Evolutionary conservation across 495 filamentous ascomycete species (phyloP).

Genomic region (Copromyces sp.): DNA sequence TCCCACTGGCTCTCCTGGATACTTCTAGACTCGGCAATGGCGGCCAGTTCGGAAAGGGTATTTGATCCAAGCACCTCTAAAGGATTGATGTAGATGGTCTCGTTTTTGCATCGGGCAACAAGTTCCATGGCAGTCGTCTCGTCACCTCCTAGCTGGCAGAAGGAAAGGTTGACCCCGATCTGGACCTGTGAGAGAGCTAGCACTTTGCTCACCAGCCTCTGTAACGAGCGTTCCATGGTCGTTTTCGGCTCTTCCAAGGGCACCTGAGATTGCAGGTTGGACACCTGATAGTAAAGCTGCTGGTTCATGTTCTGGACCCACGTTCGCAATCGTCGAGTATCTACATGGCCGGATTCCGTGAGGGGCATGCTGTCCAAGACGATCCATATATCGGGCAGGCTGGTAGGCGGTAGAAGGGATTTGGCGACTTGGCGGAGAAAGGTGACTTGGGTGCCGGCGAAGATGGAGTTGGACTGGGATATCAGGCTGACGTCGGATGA

Average conservation of each 20-base stretch:
- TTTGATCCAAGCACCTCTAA: slow-evolving; percentile 19
- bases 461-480: slow-evolving; percentile 25
- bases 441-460: slow-evolving; percentile 27
- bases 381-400: slow-evolving; percentile 32
- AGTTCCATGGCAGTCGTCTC: slow-evolving; percentile 31
- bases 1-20: slow-evolving; percentile 23
- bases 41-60: slow-evolving; percentile 27
- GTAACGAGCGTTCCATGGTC: slow-evolving; percentile 29
- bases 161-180: slow-evolving; percentile 36
- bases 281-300: slow-evolving; percentile 30
- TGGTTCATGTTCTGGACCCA: slow-evolving; percentile 42
- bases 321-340: slow-evolving; percentile 35
- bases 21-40: slow-evolving; percentile 21
- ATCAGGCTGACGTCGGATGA: slow-evolving; percentile 27
- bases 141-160: slow-evolving; percentile 36
- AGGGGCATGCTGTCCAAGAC: slow-evolving; percentile 36
- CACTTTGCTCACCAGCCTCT: slow-evolving; percentile 28
- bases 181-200: slow-evolving; percentile 23
- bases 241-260: slow-evolving; percentile 22
- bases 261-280: slow-evolving; percentile 30
- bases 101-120: slow-evolving; percentile 26
- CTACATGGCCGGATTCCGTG: slow-evolving; percentile 25
- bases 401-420: slow-evolving; percentile 15
- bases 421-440: slow-evolving; percentile 23
- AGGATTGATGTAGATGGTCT: slow-evolving; percentile 28